These are phyloP conservation scores for Cladosporium austrohemisphaericum DNA, from an alignment of 2,329 filamentous ascomycete genomes.

Conservation along the genomic window DNA sequence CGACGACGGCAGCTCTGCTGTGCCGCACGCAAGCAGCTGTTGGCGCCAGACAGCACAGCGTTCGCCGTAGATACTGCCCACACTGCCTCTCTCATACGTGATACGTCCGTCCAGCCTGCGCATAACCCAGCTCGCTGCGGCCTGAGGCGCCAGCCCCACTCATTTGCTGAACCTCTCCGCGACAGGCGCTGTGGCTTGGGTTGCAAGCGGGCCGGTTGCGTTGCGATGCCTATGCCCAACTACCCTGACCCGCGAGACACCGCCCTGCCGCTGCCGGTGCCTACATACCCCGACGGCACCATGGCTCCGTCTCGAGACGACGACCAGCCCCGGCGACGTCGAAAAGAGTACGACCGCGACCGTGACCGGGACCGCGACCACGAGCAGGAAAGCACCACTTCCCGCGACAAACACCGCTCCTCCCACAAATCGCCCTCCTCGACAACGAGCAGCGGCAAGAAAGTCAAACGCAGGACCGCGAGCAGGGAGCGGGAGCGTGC, in stretches of 20 bases:
- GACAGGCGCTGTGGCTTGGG: too few species aligned
- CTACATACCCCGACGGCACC: slow-evolving; percentile 6
- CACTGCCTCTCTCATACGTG: too few species aligned
- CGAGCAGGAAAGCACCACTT: slow-evolving; percentile 17
- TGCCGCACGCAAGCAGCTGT: too few species aligned
- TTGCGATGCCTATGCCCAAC: slow-evolving; percentile 5
- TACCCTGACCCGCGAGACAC: slow-evolving; percentile 15
- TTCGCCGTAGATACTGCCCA: too few species aligned
- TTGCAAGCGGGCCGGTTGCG: neutral
- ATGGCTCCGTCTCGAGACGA: slow-evolving; percentile 16
- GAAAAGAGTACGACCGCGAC: slow-evolving; percentile 30
- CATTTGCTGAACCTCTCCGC: too few species aligned
- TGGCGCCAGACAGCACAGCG: too few species aligned
- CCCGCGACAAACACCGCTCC: slow-evolving; percentile 27
- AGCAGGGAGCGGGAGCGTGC: slow-evolving; percentile 27
- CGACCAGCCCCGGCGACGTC: slow-evolving; percentile 29
- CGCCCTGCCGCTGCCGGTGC: slow-evolving; percentile 11
- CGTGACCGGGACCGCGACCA: slow-evolving; percentile 15
- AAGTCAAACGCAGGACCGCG: slow-evolving; percentile 22
- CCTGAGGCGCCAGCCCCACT: too few species aligned
- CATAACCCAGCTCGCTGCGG: too few species aligned
- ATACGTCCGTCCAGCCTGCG: too few species aligned
- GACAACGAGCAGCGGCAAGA: slow-evolving; percentile 24
- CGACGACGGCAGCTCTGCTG: too few species aligned
- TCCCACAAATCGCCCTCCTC: slow-evolving; percentile 28